These are phyloP conservation scores for Syzygium aqueum DNA, from an alignment of 345 rosid species.

Conservation along the genomic window DNA sequence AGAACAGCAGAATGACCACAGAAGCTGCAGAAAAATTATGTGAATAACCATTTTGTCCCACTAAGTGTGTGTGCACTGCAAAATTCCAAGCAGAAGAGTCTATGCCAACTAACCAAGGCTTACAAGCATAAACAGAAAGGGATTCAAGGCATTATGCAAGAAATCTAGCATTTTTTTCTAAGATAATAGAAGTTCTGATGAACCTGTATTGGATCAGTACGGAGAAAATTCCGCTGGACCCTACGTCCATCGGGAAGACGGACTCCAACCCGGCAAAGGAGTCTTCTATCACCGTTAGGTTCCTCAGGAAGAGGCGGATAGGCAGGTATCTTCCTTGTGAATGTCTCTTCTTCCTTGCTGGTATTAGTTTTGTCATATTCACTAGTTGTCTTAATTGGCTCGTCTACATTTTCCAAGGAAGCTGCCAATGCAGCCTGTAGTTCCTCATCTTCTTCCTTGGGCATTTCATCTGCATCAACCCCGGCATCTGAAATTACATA, in stretches of 20 bases:
- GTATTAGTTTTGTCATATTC: slow-evolving; percentile 8
- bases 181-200: neutral
- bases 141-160: neutral
- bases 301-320: slow-evolving; percentile 92
- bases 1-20: slow-evolving; percentile 86
- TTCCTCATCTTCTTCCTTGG: slow-evolving; percentile 48
- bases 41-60: neutral
- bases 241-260: slow-evolving; percentile 95
- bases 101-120: neutral
- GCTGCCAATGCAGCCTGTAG: slow-evolving; percentile 54
- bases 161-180: neutral
- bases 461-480: slow-evolving; percentile 25
- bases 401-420: slow-evolving; percentile 45
- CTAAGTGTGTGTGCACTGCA: neutral
- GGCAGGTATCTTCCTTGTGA: slow-evolving; percentile 23
- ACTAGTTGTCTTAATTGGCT: slow-evolving; percentile 8
- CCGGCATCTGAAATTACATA: slow-evolving; percentile 2
- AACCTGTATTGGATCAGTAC: slow-evolving; percentile 74
- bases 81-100: neutral
- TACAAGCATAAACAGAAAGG: neutral
- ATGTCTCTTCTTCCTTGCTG: slow-evolving; percentile 29
- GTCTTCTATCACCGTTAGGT: slow-evolving; percentile 66
- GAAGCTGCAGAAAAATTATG: slow-evolving; percentile 38
- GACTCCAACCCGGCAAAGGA: slow-evolving; percentile 82
- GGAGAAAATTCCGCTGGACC: slow-evolving; percentile 73